Evolutionary conservation across 768 basidiomycete species (phyloP).

Genomic region (Termitomyces heimii): DNA sequence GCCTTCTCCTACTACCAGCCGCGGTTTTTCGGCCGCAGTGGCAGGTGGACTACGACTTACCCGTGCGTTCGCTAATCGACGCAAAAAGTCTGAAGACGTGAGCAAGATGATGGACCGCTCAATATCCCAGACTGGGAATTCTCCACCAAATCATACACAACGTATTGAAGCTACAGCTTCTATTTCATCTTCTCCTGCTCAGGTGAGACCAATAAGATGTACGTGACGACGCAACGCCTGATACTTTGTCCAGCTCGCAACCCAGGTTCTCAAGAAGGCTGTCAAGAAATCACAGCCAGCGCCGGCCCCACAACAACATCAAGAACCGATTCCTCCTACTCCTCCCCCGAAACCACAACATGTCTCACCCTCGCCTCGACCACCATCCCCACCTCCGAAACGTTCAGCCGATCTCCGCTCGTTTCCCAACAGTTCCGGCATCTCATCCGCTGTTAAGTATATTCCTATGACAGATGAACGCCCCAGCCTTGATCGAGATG

Average conservation of each 20-base stretch:
- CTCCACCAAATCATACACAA: slow-evolving; percentile 1
- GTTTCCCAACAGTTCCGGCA: slow-evolving; percentile 51
- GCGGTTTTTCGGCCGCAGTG: slow-evolving; percentile 31
- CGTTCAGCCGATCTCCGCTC: slow-evolving; percentile 29
- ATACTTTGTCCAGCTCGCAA: slow-evolving; percentile 36
- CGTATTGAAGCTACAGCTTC: slow-evolving; percentile 20
- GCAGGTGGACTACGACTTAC: slow-evolving; percentile 47
- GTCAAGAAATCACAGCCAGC: slow-evolving; percentile 2
- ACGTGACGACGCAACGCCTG: slow-evolving; percentile 18
- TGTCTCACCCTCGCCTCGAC: background rate
- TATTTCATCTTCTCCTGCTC: slow-evolving; percentile 18
- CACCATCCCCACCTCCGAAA: slow-evolving; percentile 1
- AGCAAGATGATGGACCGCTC: slow-evolving; percentile 15
- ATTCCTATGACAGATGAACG: slow-evolving; percentile 34
- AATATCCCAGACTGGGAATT: background rate
- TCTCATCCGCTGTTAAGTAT: slow-evolving; percentile 53
- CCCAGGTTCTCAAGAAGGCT: slow-evolving; percentile 33
- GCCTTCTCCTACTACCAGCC: slow-evolving; percentile 18
- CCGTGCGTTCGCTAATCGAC: slow-evolving; percentile 50
- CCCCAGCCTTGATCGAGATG: background rate
- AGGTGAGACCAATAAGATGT: slow-evolving; percentile 10
- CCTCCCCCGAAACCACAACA: slow-evolving; percentile 14
- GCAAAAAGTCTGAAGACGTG: slow-evolving; percentile 52
- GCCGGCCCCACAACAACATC: background rate
- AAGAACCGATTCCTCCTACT: slow-evolving; percentile 6